Conservation (phyloP, 169 alveolate species). For the Miamiensis avidus region DNA sequence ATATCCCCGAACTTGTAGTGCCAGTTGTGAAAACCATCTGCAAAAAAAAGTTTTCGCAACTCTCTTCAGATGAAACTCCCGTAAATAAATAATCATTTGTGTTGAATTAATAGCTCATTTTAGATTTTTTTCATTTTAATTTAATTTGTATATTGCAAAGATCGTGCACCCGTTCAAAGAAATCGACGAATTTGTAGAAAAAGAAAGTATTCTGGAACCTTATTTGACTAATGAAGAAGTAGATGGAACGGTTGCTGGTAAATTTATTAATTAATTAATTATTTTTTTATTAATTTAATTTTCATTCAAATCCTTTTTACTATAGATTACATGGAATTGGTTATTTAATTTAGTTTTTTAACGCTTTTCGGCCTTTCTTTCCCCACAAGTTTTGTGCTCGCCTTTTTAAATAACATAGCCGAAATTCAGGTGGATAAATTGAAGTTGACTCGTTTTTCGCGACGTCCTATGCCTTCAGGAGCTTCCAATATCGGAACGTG, state of each 20-base stretch:
- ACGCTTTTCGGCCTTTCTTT: constrained; percentile 36
- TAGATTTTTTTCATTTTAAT: too few species aligned
- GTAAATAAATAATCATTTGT: too few species aligned
- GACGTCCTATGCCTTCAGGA: constrained; percentile 36
- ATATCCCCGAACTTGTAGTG: constrained; percentile 37
- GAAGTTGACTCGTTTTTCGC: constrained; percentile 7
- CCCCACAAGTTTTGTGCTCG: constrained; percentile 30
- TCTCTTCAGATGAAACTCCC: background rate
- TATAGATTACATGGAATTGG: constrained; percentile 44
- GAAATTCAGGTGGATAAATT: constrained; percentile 43
- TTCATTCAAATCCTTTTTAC: too few species aligned
- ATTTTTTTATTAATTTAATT: too few species aligned
- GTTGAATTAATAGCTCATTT: background rate
- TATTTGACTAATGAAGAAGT: constrained; percentile 33
- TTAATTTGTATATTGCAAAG: too few species aligned
- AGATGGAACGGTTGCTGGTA: constrained; percentile 45
- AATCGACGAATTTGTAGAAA: constrained; percentile 35
- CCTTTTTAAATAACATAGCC: constrained; percentile 25
- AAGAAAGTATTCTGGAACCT: constrained; percentile 22
- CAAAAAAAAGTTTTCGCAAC: constrained; percentile 3
- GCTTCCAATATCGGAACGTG: constrained; percentile 41
- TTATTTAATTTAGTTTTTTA: constrained; percentile 33
- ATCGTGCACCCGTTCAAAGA: constrained; percentile 27
- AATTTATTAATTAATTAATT: too few species aligned
- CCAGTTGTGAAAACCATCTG: constrained; percentile 13